Conservation (phyloP, 1,139 yeast genomes). For the Pichia sp. region DNA sequence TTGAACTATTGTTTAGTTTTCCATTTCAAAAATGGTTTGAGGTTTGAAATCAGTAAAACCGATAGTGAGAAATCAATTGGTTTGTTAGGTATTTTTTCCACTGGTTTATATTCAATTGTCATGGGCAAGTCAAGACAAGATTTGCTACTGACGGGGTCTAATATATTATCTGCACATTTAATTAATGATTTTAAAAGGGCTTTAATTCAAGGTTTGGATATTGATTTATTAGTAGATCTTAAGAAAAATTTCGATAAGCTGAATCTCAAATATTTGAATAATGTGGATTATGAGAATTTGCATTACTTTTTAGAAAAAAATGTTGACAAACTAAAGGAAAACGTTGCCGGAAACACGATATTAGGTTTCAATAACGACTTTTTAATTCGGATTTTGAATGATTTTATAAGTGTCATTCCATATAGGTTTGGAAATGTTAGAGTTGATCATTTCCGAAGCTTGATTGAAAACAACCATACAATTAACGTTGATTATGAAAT, state of each 20-base stretch:
- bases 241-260: conserved; percentile 6
- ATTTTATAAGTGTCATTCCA: conserved; percentile 9
- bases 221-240: conserved; percentile 5
- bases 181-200: conserved; percentile 2
- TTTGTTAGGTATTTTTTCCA: conserved; percentile 9
- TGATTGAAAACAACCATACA: background rate
- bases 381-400: conserved; percentile 7
- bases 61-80: conserved; percentile 8
- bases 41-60: conserved; percentile 2
- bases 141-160: background rate
- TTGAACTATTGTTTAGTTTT: conserved; percentile 8
- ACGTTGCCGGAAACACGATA: conserved; percentile 1
- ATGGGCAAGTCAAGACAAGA: conserved; percentile 5
- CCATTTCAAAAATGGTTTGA: conserved; percentile 10
- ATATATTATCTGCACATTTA: conserved; percentile 4
- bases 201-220: background rate
- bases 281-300: conserved; percentile 6
- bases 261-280: background rate
- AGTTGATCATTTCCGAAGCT: background rate
- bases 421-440: conserved; percentile 3
- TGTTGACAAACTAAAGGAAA: background rate
- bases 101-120: conserved; percentile 10
- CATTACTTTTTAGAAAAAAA: conserved; percentile 4
- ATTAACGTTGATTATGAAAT: conserved; percentile 2
- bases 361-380: conserved; percentile 6